These are phyloP conservation scores for Arctostaphylos glauca DNA, from an alignment of 148 eudicot genomes.

Conservation along the genomic window DNA sequence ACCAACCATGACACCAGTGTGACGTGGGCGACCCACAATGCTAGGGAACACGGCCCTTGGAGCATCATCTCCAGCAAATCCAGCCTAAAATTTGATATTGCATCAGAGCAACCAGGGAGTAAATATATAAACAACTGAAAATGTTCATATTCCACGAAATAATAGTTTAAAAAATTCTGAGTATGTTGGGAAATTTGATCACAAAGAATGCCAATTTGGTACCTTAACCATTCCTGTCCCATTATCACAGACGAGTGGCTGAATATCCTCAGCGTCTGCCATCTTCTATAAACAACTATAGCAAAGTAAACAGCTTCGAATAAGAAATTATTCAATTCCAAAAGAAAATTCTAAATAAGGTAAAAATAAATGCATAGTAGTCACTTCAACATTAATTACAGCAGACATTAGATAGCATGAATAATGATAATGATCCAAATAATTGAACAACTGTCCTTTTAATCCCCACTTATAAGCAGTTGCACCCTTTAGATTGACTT, in stretches of 20 bases:
- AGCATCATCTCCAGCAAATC: conserved; percentile 71
- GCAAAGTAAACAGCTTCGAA: neutral
- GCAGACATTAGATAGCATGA: neutral
- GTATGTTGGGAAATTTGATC: neutral
- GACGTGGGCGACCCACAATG: conserved; percentile 57
- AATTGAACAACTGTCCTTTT: too few relatives aligned
- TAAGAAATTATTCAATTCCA: neutral
- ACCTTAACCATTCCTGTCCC: conserved; percentile 30
- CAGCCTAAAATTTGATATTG: conserved; percentile 36
- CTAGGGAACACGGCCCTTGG: conserved; percentile 63
- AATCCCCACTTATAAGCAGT: neutral
- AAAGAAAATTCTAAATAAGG: neutral
- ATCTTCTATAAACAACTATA: conserved; percentile 19
- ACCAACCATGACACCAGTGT: conserved; percentile 30
- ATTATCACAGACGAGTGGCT: conserved; percentile 28
- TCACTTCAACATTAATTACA: neutral
- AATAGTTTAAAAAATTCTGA: neutral
- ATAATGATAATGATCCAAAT: too few relatives aligned
- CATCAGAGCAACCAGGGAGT: neutral
- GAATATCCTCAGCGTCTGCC: conserved; percentile 27
- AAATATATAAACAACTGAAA: neutral
- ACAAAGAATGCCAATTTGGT: neutral
- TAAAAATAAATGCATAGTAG: neutral
- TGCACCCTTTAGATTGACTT: neutral
- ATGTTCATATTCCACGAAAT: neutral